Conservation (phyloP, 495 filamentous ascomycete genomes). For the Penicillium samsonianum region DNA sequence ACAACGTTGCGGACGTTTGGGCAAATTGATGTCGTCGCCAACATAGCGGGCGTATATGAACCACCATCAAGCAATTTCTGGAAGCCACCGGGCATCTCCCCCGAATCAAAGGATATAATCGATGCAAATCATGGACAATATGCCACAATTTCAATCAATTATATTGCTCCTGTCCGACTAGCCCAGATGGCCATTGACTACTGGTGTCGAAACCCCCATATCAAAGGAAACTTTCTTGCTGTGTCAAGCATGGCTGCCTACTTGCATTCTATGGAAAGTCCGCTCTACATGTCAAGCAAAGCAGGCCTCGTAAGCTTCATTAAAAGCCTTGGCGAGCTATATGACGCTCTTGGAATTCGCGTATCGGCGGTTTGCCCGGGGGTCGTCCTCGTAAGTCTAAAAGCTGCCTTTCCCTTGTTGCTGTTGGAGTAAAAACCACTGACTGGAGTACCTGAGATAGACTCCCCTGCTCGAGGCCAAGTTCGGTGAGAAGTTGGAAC, state of each 20-base stretch:
- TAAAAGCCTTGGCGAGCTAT: neutral
- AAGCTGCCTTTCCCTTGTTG: no score
- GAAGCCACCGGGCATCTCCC: no score
- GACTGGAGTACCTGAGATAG: no score
- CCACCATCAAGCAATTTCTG: no score
- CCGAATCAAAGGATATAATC: no score
- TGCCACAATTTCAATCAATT: neutral
- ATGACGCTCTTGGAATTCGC: neutral
- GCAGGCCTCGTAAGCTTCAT: neutral
- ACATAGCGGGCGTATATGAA: no score
- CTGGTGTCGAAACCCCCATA: neutral
- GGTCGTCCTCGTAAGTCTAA: neutral
- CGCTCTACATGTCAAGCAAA: conserved; percentile 7
- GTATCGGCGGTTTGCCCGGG: neutral
- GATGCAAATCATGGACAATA: neutral
- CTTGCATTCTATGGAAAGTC: neutral
- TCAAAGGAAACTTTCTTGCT: neutral
- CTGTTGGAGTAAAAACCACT: no score
- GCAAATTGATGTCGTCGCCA: no score
- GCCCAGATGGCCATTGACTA: conserved; percentile 4
- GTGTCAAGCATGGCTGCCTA: conserved; percentile 3
- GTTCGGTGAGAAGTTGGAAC: neutral
- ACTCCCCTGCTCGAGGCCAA: neutral
- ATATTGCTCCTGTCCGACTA: conserved; percentile 1
- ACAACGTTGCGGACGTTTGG: no score